These are phyloP conservation scores for Fusarium palustre DNA, from an alignment of 2,329 filamentous ascomycete species.

Conservation along the genomic window DNA sequence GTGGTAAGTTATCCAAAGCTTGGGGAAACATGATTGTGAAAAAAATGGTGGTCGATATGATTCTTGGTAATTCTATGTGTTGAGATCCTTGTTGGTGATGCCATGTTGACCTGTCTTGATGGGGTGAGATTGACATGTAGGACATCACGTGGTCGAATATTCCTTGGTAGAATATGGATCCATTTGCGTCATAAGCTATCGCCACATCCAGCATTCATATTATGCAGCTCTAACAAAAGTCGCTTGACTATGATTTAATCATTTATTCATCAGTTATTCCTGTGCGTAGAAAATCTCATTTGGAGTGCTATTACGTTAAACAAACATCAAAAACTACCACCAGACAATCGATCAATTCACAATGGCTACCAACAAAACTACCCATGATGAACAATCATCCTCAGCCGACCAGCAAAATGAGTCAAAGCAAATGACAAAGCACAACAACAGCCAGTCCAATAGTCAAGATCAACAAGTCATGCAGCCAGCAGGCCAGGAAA, in stretches of 20 bases:
- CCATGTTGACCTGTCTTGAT: background rate
- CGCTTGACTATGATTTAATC: background rate
- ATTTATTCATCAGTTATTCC: background rate
- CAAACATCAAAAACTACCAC: fast-evolving
- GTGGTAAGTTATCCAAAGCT: background rate
- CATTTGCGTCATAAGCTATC: slow-evolving; percentile 13
- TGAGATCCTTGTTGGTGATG: background rate
- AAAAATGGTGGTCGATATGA: background rate
- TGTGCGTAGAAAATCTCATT: fast-evolving
- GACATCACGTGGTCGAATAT: background rate
- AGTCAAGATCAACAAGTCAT: background rate
- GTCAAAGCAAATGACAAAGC: background rate
- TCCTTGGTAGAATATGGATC: slow-evolving; percentile 7
- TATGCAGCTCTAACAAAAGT: background rate
- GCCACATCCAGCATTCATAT: slow-evolving; percentile 1
- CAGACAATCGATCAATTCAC: background rate
- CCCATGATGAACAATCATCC: background rate
- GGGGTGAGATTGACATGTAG: background rate
- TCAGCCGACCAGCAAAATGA: background rate
- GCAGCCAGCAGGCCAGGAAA: background rate
- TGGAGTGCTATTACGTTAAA: fast-evolving
- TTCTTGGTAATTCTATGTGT: background rate
- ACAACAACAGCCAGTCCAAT: background rate
- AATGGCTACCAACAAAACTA: slow-evolving; percentile 5
- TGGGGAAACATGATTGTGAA: background rate